A percentile compares a stretch with the other conserved stretches of the same genome.
Conservation (phyloP, 306 rosid genomes). For the Dalbergia cultrata region DNA sequence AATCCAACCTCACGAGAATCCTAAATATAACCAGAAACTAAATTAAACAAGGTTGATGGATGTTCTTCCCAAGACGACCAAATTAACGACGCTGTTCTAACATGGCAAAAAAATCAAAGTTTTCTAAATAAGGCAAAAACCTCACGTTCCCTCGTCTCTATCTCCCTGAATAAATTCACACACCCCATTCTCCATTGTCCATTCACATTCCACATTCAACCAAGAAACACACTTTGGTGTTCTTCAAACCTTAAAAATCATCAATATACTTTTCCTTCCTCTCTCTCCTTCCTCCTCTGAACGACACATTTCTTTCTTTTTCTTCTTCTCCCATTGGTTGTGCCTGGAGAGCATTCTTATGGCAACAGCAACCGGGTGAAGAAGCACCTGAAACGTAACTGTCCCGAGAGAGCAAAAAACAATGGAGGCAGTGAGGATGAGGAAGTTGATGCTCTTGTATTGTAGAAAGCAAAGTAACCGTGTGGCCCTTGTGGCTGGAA, state of each 20-base stretch:
- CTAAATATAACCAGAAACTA: slow-evolving; percentile 28
- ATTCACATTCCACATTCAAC: neutral
- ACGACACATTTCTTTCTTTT: neutral
- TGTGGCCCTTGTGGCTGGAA: slow-evolving; percentile 79
- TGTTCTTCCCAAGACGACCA: neutral
- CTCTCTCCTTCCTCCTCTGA: neutral
- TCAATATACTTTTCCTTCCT: neutral
- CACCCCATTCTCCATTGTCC: neutral
- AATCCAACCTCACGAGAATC: slow-evolving; percentile 3
- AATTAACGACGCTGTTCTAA: slow-evolving; percentile 20
- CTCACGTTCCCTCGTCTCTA: neutral
- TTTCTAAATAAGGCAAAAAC: slow-evolving; percentile 29
- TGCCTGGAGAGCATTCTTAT: slow-evolving; percentile 12
- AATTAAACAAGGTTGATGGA: neutral
- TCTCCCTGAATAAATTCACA: slow-evolving; percentile 24
- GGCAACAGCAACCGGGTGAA: slow-evolving; percentile 45
- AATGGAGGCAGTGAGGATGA: slow-evolving; percentile 72
- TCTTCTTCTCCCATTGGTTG: slow-evolving; percentile 28
- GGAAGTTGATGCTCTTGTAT: slow-evolving; percentile 60
- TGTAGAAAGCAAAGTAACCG: slow-evolving; percentile 54
- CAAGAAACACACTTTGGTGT: neutral
- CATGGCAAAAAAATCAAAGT: slow-evolving; percentile 17
- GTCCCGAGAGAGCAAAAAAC: neutral
- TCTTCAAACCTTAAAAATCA: neutral
- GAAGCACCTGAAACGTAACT: slow-evolving; percentile 35